Evolutionary conservation across 2,329 filamentous ascomycete genomes (phyloP), one percentile per base, ranked within the genome.

Genomic region (Claviceps sp.): DNA sequence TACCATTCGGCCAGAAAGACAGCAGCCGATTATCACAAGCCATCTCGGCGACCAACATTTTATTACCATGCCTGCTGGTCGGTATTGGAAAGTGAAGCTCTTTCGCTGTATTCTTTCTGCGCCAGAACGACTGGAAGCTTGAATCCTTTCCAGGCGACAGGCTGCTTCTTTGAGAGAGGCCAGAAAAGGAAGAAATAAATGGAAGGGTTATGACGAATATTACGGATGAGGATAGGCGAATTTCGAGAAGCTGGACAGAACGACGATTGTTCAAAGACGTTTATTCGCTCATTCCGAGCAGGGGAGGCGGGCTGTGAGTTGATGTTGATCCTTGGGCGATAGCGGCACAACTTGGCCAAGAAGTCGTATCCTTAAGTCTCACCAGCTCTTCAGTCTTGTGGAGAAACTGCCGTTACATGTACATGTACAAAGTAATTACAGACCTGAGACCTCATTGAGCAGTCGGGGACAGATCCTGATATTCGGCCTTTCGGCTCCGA

Each of bases 1-100:
- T 23, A 49, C 58, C 39, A 36, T 9, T 4, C 42, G 36, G 49
- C 20, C 17, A 4, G 54, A 23, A 17, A 55, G 46, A 45, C 50
- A 47, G 38, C 50, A 16, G 29, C 49, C 46, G 16, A 44, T 39
- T 2, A 57, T 22, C 2, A 40, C 23, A 13, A 53, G 53, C 34
- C 49, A 42, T 47, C 5, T 45, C 8, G 37, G 45, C 37, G 45
- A 52, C 16, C 29, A 43, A 26, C 7, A 17, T 11, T 9, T 20
- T 5, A 9, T 13, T 2, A 39, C 23, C 47, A 43, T 49, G 37
- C 43, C 37, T 42, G 37, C 46, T n/a, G 23, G 22, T 16, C 23
- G 14, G 16, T 26, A 11, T 16, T 45, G 13, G 16, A 45, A n/a
- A n/a, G 22, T 29, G 22, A n/a, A 7, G 20, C 14, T 45, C 16